Base-by-base conservation (phyloP, 139 green algal genomes). In the Eudorina sp. region DNA sequence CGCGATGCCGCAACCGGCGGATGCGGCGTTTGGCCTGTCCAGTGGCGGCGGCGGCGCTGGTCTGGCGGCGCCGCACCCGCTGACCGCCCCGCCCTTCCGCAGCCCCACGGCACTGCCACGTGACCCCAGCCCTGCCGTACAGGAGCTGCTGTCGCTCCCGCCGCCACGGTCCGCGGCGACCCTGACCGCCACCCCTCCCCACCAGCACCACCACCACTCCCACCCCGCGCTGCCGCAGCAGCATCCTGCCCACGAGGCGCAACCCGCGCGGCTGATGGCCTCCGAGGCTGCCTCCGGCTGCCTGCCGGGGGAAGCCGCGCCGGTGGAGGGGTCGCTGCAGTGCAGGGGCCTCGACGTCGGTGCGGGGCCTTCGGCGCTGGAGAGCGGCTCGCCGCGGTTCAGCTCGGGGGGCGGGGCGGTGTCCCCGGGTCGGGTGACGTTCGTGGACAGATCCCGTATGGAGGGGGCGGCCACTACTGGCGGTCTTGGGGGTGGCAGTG, bases 131-230 rank as follows among this genome's bases (percentile, higher is more conserved):
- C 81, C 81, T 9, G 81, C 81, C 1, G 81, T 87, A 14, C 81
- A 87, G 45, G 81, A 87, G 81, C 64, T 87, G 45, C 66, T 87
- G 81, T 68, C 74, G 81, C 81, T 87, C 45, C 81, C 81, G 64
- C 55, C 41, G 45, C 62, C 64, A 0, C 81, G 45, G 0, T 21
- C 62, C 2, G 53, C 21, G 14, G 79, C 79, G 16, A n/a, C 62
- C 60, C 60, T 19, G 9, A 34, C 76, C 18, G 62, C 62, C 1
- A 5, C 34, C 68, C 18, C 34, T 23, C 38, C 18, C 34, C 68
- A 76, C 34, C 68, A 21, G 48, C 68, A 51, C 34, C 68, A 76
- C 34, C 68, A 21, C 34, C 68, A 6, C n/a, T 73, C 4, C 25
- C 29, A 73, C 14, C 29, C 29, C 23, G 25, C 64, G 2, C 34